A percentile compares a stretch with the other conserved stretches of the same genome.
Conservation (phyloP, 495 filamentous ascomycete species). For the Hamigera avellanea region DNA sequence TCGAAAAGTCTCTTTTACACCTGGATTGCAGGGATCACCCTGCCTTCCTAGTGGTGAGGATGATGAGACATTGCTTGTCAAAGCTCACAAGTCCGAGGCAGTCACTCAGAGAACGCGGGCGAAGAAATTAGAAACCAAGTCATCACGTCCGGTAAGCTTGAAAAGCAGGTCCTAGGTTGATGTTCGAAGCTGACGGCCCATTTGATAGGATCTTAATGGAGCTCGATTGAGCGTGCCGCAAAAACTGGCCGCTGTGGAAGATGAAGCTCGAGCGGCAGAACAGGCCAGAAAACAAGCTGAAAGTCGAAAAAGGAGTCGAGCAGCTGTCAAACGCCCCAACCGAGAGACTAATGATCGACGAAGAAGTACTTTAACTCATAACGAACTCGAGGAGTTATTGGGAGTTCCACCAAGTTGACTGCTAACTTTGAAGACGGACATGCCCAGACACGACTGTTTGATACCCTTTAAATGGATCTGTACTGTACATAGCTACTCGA, state of each 20-base stretch:
- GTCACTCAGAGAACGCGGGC: constrained; percentile 24
- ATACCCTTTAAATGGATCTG: constrained; percentile 8
- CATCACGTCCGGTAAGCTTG: constrained; percentile 22
- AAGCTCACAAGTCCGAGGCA: constrained; percentile 22
- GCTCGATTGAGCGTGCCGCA: constrained; percentile 24
- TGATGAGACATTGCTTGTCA: constrained; percentile 28
- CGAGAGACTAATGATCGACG: constrained; percentile 39
- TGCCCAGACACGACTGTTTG: constrained; percentile 4
- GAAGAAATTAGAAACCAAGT: constrained; percentile 20
- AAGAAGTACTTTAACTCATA: constrained; percentile 60
- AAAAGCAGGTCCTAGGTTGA: neutral
- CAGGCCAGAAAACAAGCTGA: constrained; percentile 30
- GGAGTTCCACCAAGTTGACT: constrained; percentile 17
- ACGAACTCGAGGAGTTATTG: constrained; percentile 58
- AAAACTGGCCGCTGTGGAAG: constrained; percentile 34
- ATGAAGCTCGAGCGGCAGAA: constrained; percentile 32
- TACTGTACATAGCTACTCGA: constrained; percentile 7
- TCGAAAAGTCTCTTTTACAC: constrained; percentile 36
- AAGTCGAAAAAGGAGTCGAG: constrained; percentile 31
- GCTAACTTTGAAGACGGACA: constrained; percentile 1
- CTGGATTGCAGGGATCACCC: constrained; percentile 26
- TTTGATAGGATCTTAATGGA: constrained; percentile 7
- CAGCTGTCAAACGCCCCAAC: constrained; percentile 26
- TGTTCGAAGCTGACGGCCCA: neutral
- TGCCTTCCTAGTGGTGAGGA: constrained; percentile 12